A percentile compares a stretch with the other conserved stretches of the same genome.
Evolutionary conservation across 129 eudicot species (phyloP).

Genomic region (Ambrosia trifida): DNA sequence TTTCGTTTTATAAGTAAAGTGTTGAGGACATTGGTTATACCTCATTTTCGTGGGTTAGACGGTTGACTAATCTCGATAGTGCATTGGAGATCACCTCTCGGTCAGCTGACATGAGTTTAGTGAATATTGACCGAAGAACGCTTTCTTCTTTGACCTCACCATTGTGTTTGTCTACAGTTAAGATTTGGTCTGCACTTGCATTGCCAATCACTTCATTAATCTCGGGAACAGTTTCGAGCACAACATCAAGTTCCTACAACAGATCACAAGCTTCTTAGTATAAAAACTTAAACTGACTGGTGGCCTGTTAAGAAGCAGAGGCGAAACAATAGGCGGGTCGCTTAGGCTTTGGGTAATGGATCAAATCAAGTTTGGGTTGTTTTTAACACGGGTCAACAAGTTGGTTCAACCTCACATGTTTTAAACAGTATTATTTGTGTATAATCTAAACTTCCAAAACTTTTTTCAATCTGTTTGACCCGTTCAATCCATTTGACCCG

Average conservation of each 20-base stretch:
- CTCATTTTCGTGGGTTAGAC: slow-evolving; percentile 52
- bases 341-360: neutral
- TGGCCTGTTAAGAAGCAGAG: neutral
- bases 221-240: slow-evolving; percentile 73
- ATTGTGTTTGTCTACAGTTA: slow-evolving; percentile 33
- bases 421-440: neutral
- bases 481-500: neutral
- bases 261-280: slow-evolving; percentile 13
- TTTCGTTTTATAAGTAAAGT: neutral
- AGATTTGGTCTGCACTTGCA: slow-evolving; percentile 42
- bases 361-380: neutral
- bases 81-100: slow-evolving; percentile 46
- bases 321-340: neutral
- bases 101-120: slow-evolving; percentile 70
- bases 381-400: too few relatives aligned
- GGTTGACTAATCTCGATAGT: slow-evolving; percentile 47
- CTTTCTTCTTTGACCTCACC: slow-evolving; percentile 51
- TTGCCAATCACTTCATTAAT: slow-evolving; percentile 64
- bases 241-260: slow-evolving; percentile 67
- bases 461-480: neutral
- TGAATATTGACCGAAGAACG: slow-evolving; percentile 54
- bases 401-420: slow-evolving; percentile 6
- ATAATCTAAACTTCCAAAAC: neutral
- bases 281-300: neutral
- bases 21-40: slow-evolving; percentile 22